A percentile compares a stretch with the other conserved stretches of the same genome.
phyloP scores from a whole-genome alignment of 768 basidiomycete genomes.

The Rhodotorula babjevae region DNA sequence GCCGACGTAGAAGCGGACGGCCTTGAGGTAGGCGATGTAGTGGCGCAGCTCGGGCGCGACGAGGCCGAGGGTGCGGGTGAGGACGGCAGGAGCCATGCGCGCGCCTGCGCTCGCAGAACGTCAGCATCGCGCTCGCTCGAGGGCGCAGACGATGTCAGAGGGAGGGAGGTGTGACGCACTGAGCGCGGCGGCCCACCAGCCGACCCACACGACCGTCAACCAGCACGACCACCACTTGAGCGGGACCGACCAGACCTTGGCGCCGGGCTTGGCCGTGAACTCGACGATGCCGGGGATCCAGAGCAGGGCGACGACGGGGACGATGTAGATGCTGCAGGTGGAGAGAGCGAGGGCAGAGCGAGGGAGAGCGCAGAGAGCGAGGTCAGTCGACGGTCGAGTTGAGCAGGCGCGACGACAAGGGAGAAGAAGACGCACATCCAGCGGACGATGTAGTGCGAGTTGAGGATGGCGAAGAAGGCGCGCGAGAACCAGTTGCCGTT shows the following conservation, averaged over 20 bases:
- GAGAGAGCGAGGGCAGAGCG: too few relatives aligned
- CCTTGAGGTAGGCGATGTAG: slow-evolving; percentile 74
- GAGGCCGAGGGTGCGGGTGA: slow-evolving; percentile 60
- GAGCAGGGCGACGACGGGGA: slow-evolving; percentile 60
- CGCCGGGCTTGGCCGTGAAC: slow-evolving; percentile 55
- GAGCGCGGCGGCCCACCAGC: slow-evolving; percentile 78
- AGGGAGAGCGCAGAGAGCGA: slow-evolving; percentile 48
- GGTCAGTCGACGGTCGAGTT: too few relatives aligned
- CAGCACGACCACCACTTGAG: slow-evolving; percentile 54
- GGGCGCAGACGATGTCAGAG: slow-evolving; percentile 2
- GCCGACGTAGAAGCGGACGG: slow-evolving; percentile 57
- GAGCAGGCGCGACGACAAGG: slow-evolving; percentile 5
- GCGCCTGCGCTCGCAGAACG: slow-evolving; percentile 52
- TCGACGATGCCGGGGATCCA: slow-evolving; percentile 73
- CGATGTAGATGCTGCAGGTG: slow-evolving; percentile 54
- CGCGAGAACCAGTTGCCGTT: slow-evolving; percentile 28
- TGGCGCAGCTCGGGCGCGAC: slow-evolving; percentile 65
- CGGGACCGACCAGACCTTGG: slow-evolving; percentile 52
- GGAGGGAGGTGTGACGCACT: slow-evolving; percentile 39
- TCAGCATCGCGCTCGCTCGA: slow-evolving; percentile 57
- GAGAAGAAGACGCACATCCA: slow-evolving; percentile 44
- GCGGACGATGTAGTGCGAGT: slow-evolving; percentile 44
- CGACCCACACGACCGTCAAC: slow-evolving; percentile 73
- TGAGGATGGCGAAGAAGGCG: slow-evolving; percentile 25
- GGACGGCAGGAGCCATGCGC: slow-evolving; percentile 46